Evolutionary conservation across 805 yeast genomes (phyloP), one percentile per base, ranked within the genome.

Genomic region (Spathaspora boniae): DNA sequence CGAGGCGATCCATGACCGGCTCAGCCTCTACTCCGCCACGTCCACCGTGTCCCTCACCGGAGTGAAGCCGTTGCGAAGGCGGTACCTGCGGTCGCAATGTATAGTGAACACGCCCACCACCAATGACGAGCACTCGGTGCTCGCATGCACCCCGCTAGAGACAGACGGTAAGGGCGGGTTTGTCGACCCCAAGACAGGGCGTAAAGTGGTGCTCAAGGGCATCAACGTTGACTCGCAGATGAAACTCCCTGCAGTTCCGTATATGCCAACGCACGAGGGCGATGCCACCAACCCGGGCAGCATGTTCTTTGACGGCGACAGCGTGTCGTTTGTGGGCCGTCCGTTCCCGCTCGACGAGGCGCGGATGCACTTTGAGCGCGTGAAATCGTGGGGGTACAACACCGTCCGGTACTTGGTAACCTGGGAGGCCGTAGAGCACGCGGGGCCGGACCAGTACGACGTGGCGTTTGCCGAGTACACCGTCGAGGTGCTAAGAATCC

Each of bases 361-460:
- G 0, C 78, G 68, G 38, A 62, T 49, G 25, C 96, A 89, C 54
- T 64, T 89, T 28, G 62, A 56, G 8, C 66, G 94, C 38, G 75
- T 89, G 52, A 85, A 82, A 53, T 66, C 78, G 5, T 75, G 89
- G 76, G 97, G 97, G 2, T 86, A 74, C 58, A 89, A 88, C 53
- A 72, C 82, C 3, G 71, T 89, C 15, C 62, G 97, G 38, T 84
- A 80, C 53, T 63, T 87, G 14, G 65, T 85, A 33, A 82, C 94
- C 1, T 89, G 97, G 97, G 97, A 89, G 55, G 91, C 96, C 0
- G 50, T 89, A 6, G 97, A 89, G 56, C 96, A 89, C 48, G 67
- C 62, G 31, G 96, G 95, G 0, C 97, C 97, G 0, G 93, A 85
- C 0, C 56, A 56, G 7, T 89, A 88, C 53, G 97, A 89, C 56